Conservation (phyloP, 805 yeast species). For the Metschnikowia picachoensis region DNA sequence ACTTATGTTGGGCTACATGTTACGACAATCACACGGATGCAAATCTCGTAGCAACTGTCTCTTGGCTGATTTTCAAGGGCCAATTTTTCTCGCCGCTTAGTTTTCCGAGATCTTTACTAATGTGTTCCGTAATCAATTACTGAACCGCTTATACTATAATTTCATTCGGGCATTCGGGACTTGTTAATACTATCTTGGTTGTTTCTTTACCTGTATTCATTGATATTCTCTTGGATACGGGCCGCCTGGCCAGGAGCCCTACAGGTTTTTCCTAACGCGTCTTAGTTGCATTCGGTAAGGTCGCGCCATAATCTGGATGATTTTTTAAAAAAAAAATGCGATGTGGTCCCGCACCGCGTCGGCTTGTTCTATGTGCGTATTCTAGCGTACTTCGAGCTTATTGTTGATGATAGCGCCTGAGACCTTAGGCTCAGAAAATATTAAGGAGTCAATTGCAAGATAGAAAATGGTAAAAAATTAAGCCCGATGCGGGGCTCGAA, state of each 20-base stretch:
- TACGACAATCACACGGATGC: too few species aligned
- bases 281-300: background rate
- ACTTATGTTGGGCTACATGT: too few species aligned
- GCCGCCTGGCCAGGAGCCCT: background rate
- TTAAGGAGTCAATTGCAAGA: too few species aligned
- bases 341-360: too few species aligned
- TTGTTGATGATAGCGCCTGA: background rate
- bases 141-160: background rate
- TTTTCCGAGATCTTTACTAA: too few species aligned
- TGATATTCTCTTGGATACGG: background rate
- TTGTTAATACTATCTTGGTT: background rate
- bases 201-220: background rate
- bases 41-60: too few species aligned
- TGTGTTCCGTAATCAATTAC: background rate
- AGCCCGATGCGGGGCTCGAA: conserved; percentile 27
- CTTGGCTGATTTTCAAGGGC: too few species aligned
- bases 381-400: background rate
- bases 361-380: too few species aligned
- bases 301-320: background rate
- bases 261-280: background rate
- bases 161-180: background rate
- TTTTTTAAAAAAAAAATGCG: too few species aligned
- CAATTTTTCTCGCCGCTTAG: too few species aligned
- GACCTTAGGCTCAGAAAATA: too few species aligned
- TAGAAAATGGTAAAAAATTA: background rate